These are phyloP conservation scores for Globisporangium ultimum DNA, from an alignment of 352 stramenopile genomes.

Conservation along the genomic window DNA sequence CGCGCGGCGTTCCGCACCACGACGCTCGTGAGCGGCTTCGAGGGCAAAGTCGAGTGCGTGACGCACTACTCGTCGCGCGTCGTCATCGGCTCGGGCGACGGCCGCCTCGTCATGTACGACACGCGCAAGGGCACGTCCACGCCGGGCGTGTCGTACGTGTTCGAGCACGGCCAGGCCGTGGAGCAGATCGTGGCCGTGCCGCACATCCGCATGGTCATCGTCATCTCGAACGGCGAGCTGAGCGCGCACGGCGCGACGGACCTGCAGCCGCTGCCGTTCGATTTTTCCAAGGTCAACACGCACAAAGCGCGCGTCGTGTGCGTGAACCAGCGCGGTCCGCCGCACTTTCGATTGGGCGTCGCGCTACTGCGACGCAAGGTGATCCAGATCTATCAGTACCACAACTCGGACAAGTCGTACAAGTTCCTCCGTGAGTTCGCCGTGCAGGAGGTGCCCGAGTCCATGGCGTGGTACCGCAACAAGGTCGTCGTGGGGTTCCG, in stretches of 20 bases:
- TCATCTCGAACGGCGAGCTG: conserved; percentile 71
- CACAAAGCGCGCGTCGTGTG: conserved; percentile 70
- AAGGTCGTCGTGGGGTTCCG: conserved; percentile 80
- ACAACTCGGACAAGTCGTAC: conserved; percentile 77
- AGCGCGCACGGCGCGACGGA: conserved; percentile 76
- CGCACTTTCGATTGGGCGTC: conserved; percentile 79
- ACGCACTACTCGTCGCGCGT: conserved; percentile 87
- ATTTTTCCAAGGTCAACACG: conserved; percentile 75
- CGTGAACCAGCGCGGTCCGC: conserved; percentile 81
- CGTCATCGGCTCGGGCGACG: conserved; percentile 75
- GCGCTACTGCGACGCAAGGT: conserved; percentile 61
- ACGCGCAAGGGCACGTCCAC: conserved; percentile 76
- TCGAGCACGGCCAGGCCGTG: conserved; percentile 67
- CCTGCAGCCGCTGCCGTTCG: conserved; percentile 69
- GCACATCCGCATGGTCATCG: conserved; percentile 86
- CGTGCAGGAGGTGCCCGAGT: conserved; percentile 69
- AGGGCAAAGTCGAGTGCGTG: conserved; percentile 81
- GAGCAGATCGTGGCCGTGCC: conserved; percentile 82
- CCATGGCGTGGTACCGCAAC: conserved; percentile 87
- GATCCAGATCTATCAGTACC: conserved; percentile 82
- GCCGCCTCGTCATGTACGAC: conserved; percentile 84
- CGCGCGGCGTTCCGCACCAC: conserved; percentile 78
- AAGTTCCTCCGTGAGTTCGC: conserved; percentile 73
- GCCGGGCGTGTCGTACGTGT: conserved; percentile 57
- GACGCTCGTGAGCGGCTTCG: conserved; percentile 66